Evolutionary conservation across 495 filamentous ascomycete species (phyloP), one percentile per base, ranked within the genome.

Genomic region (Trichocladium antarcticum): DNA sequence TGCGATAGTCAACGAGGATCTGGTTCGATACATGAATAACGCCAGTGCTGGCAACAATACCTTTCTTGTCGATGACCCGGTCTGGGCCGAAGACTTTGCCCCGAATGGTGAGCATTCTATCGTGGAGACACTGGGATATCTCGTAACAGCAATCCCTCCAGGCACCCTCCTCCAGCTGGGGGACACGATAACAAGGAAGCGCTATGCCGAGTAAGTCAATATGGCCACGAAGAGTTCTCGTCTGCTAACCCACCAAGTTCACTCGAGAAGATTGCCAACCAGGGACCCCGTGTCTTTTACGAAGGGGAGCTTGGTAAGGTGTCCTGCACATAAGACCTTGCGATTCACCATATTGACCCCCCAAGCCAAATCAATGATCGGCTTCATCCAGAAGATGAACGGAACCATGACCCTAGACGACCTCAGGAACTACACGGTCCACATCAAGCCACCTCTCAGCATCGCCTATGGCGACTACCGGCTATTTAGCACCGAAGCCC

Each of bases 71-170:
- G 70, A 80, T 0, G 76, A 94, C 48, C 84, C 85, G 0, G 73
- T 75, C 1, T 95, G 85, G 82, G 85, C 88, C 4, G 58, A 84
- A 17, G 89, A 96, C 53, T 96, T 95, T 63, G 88, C 89, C 12
- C 89, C 89, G 0, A 81, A 89, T 45, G 74, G 73, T 67, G 48
- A 73, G 9, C 44, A n/a, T 7, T 3, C 3, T n/a, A 16, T 7
- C 5, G 3, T 11, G 6, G 2, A 22, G 14, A 2, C 37, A 8
- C 10, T 15, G 19, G 35, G 10, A 9, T 4, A 7, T 12, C 19
- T 28, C 8, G 12, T 38, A n/a, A n/a, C 52, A 20, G 51, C 24
- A 12, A 11, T n/a, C 4, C 17, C 35, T 6, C 17, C 17, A 72
- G 69, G 70, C 5, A 61, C 53, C 0, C 68, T 83, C 2, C 57